phyloP scores from a whole-genome alignment of 805 yeast species.

The Monosporozyma servazzii region DNA sequence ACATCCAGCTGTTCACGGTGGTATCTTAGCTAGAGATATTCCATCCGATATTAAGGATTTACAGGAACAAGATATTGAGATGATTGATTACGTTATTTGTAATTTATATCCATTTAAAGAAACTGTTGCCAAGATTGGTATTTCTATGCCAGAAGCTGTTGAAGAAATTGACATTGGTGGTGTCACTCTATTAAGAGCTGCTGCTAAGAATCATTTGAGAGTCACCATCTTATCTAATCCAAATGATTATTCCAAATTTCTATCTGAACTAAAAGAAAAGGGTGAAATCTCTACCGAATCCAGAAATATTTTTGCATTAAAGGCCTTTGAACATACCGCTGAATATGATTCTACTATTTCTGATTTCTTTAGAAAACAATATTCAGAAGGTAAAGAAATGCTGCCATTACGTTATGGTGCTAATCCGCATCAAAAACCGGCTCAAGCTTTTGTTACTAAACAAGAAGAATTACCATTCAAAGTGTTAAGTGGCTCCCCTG shows the following conservation, averaged over 20 bases:
- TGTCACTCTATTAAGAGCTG: conserved; percentile 92
- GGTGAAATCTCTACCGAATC: conserved; percentile 65
- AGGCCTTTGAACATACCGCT: conserved; percentile 97
- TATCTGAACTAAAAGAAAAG: conserved; percentile 57
- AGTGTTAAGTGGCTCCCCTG: conserved; percentile 91
- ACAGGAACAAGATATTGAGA: conserved; percentile 78
- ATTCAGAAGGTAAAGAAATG: conserved; percentile 80
- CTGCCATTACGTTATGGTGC: conserved; percentile 96
- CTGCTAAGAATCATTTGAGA: conserved; percentile 95
- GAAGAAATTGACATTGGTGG: conserved; percentile 98
- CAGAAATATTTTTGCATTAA: conserved; percentile 78
- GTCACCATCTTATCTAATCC: conserved; percentile 95
- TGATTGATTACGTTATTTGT: conserved; percentile 94
- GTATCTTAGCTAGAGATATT: conserved; percentile 87
- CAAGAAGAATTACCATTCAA: conserved; percentile 86
- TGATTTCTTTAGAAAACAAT: conserved; percentile 94
- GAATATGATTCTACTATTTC: conserved; percentile 92
- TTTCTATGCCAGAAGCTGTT: conserved; percentile 92
- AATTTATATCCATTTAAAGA: conserved; percentile 96
- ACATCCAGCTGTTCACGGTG: conserved; percentile 98
- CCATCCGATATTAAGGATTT: conserved; percentile 84
- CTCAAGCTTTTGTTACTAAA: conserved; percentile 83
- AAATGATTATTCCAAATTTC: conserved; percentile 75
- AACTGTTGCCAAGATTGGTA: conserved; percentile 89
- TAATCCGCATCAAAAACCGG: conserved; percentile 98